A percentile compares a stretch with the other conserved stretches of the same genome.
Evolutionary conservation across 1,284 basidiomycete species (phyloP).

Genomic region (Microbotryum lychnidis-dioicae): DNA sequence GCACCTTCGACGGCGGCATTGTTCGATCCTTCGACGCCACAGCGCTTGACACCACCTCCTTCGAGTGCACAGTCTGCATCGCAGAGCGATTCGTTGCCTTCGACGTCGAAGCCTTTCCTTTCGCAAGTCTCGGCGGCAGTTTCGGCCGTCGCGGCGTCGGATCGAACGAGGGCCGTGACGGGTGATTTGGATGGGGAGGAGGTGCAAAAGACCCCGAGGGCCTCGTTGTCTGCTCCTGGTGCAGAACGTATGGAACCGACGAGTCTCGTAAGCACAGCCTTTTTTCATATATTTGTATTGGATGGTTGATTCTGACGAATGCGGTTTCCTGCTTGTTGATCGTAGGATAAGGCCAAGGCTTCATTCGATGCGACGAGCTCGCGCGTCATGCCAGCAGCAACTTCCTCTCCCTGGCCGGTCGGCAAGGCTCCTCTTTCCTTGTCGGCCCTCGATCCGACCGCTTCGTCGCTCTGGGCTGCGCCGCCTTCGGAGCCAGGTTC

Average conservation of each 20-base stretch:
- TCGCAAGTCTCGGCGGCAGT: not conserved
- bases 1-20: conserved; percentile 36
- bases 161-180: conserved; percentile 42
- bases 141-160: conserved; percentile 1
- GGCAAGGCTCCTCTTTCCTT: conserved; percentile 18
- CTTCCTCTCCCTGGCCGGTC: conserved; percentile 12
- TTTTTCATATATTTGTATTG: not conserved
- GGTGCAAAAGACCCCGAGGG: conserved; percentile 19
- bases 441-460: conserved; percentile 25
- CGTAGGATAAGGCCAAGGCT: no score
- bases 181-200: conserved; percentile 57
- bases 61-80: no score
- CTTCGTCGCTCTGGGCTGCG: conserved; percentile 26
- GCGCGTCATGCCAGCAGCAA: not conserved
- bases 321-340: no score
- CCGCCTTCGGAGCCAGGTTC: conserved; percentile 11
- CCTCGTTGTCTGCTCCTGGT: conserved; percentile 22
- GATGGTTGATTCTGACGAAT: conserved; percentile 4
- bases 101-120: no score
- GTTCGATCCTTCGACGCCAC: conserved; percentile 31
- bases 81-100: no score
- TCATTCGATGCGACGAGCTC: no score
- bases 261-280: not conserved
- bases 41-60: not conserved
- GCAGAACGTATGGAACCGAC: conserved; percentile 5